Conservation (phyloP, 2,329 filamentous ascomycete species). For the Ilyonectria sp. region DNA sequence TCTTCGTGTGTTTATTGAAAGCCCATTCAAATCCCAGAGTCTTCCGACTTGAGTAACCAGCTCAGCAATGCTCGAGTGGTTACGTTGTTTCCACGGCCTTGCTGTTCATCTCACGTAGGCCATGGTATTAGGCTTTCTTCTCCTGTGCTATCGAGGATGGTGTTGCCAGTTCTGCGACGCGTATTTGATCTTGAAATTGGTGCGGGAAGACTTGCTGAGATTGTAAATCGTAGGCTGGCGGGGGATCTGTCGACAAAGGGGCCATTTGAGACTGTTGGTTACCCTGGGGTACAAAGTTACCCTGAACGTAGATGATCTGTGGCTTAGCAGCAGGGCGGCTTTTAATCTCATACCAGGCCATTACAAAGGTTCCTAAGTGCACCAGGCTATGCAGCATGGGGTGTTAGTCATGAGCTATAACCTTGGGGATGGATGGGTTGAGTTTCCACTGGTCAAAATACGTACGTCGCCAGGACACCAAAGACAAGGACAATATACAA, state of each 20-base stretch:
- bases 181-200: neutral
- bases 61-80: too few species aligned
- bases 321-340: neutral
- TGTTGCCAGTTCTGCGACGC: neutral
- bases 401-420: neutral
- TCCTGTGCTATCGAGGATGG: neutral
- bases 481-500: slow-evolving; percentile 29
- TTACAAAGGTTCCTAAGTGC: slow-evolving; percentile 1
- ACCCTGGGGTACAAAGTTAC: neutral
- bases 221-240: slow-evolving; percentile 8
- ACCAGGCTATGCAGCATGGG: neutral
- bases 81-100: too few species aligned
- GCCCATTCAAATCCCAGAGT: too few species aligned
- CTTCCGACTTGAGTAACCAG: too few species aligned
- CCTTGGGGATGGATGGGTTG: too few species aligned
- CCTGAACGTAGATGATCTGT: slow-evolving; percentile 21
- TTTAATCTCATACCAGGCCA: slow-evolving; percentile 15
- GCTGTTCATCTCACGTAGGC: too few species aligned
- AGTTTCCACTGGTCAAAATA: neutral
- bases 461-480: slow-evolving; percentile 32
- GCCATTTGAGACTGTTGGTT: slow-evolving; percentile 5
- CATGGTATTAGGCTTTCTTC: neutral
- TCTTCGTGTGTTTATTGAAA: too few species aligned
- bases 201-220: neutral
- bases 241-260: neutral